These are phyloP conservation scores for Akebia trifoliata DNA, from an alignment of 164 flowering plant species.

Conservation along the genomic window DNA sequence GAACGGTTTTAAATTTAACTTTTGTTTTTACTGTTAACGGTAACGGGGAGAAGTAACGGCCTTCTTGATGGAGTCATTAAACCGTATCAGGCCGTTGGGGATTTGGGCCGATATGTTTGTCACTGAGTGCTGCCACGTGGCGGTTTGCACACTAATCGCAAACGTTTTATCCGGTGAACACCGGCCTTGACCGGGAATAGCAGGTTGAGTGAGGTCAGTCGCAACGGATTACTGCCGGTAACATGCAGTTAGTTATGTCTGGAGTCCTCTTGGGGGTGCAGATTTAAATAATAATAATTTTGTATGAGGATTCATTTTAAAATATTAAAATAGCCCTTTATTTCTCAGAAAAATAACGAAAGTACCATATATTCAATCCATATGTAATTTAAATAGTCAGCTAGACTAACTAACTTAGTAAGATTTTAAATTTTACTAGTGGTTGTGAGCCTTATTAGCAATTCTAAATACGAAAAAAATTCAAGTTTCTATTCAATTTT, in stretches of 20 bases:
- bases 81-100: slow-evolving; percentile 15
- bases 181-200: slow-evolving; percentile 5
- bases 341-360: too few species aligned
- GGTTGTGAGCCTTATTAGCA: too few species aligned
- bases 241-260: slow-evolving; percentile 4
- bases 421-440: too few species aligned
- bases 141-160: background rate
- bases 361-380: too few species aligned
- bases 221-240: slow-evolving; percentile 11
- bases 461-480: too few species aligned
- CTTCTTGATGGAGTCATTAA: slow-evolving; percentile 40
- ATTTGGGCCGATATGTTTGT: background rate
- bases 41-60: slow-evolving; percentile 18
- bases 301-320: too few species aligned
- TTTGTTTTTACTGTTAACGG: slow-evolving; percentile 6
- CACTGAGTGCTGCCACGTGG: slow-evolving; percentile 5
- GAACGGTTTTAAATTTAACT: background rate
- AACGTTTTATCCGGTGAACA: background rate
- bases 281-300: too few species aligned
- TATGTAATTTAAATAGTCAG: too few species aligned
- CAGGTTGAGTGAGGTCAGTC: background rate
- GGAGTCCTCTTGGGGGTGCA: background rate
- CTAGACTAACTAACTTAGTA: too few species aligned
- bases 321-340: too few species aligned
- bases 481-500: too few species aligned